These are phyloP conservation scores for Glycine soja DNA, from an alignment of 306 rosid genomes.

Conservation along the genomic window DNA sequence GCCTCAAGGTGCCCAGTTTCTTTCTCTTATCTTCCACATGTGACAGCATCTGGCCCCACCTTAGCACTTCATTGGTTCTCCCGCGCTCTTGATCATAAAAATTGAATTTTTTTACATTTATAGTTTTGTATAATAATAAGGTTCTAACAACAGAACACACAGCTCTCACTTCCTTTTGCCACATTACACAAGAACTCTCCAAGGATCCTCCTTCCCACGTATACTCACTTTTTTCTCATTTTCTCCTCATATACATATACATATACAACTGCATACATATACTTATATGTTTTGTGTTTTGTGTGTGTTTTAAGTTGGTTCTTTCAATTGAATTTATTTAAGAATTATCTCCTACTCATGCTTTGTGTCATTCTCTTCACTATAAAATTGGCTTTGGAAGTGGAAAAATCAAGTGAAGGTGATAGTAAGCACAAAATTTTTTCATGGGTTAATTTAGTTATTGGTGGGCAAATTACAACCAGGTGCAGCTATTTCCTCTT, in stretches of 20 bases:
- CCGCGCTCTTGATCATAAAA: slow-evolving; percentile 44
- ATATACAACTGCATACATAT: neutral
- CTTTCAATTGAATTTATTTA: neutral
- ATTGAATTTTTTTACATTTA: slow-evolving; percentile 40
- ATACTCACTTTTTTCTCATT: slow-evolving; percentile 4
- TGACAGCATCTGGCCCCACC: slow-evolving; percentile 50
- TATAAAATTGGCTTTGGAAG: slow-evolving; percentile 7
- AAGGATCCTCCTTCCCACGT: slow-evolving; percentile 44
- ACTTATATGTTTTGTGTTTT: neutral
- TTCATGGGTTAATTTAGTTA: neutral
- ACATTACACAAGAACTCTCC: slow-evolving; percentile 9
- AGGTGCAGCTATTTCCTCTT: neutral
- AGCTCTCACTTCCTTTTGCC: slow-evolving; percentile 36
- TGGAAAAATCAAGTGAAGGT: neutral
- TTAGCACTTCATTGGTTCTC: slow-evolving; percentile 43
- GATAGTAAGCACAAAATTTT: neutral
- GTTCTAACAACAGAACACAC: slow-evolving; percentile 29
- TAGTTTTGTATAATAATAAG: slow-evolving; percentile 41
- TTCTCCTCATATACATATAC: neutral
- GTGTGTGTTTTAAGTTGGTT: slow-evolving; percentile 1
- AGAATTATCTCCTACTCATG: neutral
- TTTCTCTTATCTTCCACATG: slow-evolving; percentile 80
- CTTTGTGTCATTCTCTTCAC: neutral
- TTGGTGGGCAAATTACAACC: neutral
- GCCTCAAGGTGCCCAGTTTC: slow-evolving; percentile 48